Evolutionary conservation across 2,329 filamentous ascomycete species (phyloP).

Genomic region (Talaromyces sp.): DNA sequence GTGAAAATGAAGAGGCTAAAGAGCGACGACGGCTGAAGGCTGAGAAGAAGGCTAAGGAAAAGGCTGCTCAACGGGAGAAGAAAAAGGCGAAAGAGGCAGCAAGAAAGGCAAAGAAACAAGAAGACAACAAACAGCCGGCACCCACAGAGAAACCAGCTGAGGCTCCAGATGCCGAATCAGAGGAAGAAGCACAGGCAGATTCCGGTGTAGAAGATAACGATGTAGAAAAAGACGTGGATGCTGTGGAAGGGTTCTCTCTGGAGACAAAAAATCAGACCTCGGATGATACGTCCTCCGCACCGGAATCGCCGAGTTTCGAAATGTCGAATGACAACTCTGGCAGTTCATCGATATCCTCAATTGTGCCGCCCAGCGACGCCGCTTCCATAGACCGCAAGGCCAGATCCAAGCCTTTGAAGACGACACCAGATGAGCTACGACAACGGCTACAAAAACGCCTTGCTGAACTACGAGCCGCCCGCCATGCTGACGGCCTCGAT

Average conservation of each 20-base stretch:
- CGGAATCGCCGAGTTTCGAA: slow-evolving; percentile 54
- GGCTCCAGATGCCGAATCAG: slow-evolving; percentile 4
- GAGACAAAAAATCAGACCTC: slow-evolving; percentile 35
- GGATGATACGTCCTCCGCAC: slow-evolving; percentile 37
- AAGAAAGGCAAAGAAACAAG: slow-evolving; percentile 9
- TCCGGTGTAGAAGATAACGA: slow-evolving; percentile 18
- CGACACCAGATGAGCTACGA: slow-evolving; percentile 68
- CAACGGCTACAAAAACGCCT: slow-evolving; percentile 76
- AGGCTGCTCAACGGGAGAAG: slow-evolving; percentile 27
- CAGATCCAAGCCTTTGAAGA: slow-evolving; percentile 56
- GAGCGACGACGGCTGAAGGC: slow-evolving; percentile 31
- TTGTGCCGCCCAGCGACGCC: slow-evolving; percentile 41
- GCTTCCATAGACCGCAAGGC: slow-evolving; percentile 21
- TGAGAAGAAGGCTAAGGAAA: slow-evolving; percentile 43
- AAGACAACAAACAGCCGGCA: slow-evolving; percentile 15
- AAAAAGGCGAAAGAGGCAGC: slow-evolving; percentile 36
- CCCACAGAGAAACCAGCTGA: slow-evolving; percentile 10
- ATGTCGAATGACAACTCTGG: slow-evolving; percentile 44
- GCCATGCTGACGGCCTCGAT: slow-evolving; percentile 80
- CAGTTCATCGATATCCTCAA: slow-evolving; percentile 65
- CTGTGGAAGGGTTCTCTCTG: slow-evolving; percentile 45
- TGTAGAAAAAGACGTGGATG: slow-evolving; percentile 30
- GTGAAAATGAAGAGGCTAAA: slow-evolving; percentile 21
- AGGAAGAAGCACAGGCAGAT: slow-evolving; percentile 17
- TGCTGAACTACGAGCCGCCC: slow-evolving; percentile 72